Evolutionary conservation across 352 stramenopile genomes (phyloP), one percentile per base, ranked within the genome.

Genomic region (Aphanomyces cochlioides): DNA sequence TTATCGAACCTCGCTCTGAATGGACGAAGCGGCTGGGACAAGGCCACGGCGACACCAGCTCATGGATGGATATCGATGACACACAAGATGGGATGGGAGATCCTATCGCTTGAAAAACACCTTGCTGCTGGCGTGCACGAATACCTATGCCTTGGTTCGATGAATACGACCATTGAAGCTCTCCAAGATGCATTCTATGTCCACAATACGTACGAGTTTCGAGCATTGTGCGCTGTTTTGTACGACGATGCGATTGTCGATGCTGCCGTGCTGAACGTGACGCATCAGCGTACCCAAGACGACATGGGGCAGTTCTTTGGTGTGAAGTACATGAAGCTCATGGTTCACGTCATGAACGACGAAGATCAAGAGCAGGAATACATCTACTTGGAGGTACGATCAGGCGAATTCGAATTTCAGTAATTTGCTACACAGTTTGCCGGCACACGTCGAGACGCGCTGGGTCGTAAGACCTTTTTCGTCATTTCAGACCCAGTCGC

Each of bases 111-210:
- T 7, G n/a, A 70, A 50, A 37, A 21, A 17, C 37, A 13, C 36
- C 28, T 28, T 28, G 28, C 28, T 28, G 28, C 40, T 13, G 38
- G 53, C 10, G 47, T 70, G 17, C 64, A 70, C 54, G 64, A 70
- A 28, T 70, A 70, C 38, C 48, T 70, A 7, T 54, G 43, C 37
- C 15, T 64, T 34, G 64, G 64, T n/a, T 50, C 45, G 15, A 15
- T 70, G 45, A 34, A 58, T n/a, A 70, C 64, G 19, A 56, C 64
- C 40, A 48, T 70, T 4, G 47, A 15, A 21, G 64, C 64, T 7
- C 54, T 70, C 7, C 64, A 70, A 40, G 47, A 70, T 17, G 64
- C 64, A 8, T 70, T 70, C 40, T 70, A 70, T 43, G 64, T 70
- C 40, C 47, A 64, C 28, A 70, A 70, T 43, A 70, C 64, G 54